Evolutionary conservation across 225 moss, liverwort and hornwort species (phyloP), one percentile per base, ranked within the genome.

Genomic region (Lunularia cruciata): DNA sequence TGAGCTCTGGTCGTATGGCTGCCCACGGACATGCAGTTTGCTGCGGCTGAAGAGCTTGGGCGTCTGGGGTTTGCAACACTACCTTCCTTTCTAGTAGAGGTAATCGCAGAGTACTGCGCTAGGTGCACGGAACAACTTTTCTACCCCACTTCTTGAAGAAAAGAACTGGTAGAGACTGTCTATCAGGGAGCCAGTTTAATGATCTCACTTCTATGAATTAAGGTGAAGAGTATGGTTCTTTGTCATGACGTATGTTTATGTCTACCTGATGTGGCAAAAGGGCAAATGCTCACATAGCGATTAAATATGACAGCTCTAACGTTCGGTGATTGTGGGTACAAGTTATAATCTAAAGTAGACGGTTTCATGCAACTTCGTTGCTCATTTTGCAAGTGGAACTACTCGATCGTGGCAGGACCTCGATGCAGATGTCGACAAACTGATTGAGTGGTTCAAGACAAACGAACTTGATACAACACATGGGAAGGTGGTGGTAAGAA

Each of bases 401-500:
- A 47, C 11, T 49, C 43, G 80, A 76, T 48, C 40, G n/a, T 80
- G 78, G 77, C 68, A 81, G 80, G 78, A 78, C 28, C 46, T 73
- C 66, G 60, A 64, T 68, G 82, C 77, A 28, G 69, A 79, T 23
- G 9, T 18, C 54, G 19, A 5, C 42, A 57, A 59, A 43, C 74
- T 96, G 74, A 74, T 62, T 59, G 57, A 79, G 37, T 96, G 96
- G 96, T 96, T 96, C 56, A 67, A 76, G 57, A 56, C 19, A 10
- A 92, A 90, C 34, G 56, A 68, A 55, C 28, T 96, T 27, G 83
- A 96, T 63, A 63, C 55, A 35, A 69, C 71, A 55, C 43, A 68
- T 57, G 92, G 92, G 12, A 84, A 83, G 18, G 96, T 96, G 70
- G 96, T 96, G 90, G 96, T 89, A 59, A 82, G 87, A 75, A 64